Conservation (phyloP, 306 rosid genomes). For the Styphnolobium japonicum region DNA sequence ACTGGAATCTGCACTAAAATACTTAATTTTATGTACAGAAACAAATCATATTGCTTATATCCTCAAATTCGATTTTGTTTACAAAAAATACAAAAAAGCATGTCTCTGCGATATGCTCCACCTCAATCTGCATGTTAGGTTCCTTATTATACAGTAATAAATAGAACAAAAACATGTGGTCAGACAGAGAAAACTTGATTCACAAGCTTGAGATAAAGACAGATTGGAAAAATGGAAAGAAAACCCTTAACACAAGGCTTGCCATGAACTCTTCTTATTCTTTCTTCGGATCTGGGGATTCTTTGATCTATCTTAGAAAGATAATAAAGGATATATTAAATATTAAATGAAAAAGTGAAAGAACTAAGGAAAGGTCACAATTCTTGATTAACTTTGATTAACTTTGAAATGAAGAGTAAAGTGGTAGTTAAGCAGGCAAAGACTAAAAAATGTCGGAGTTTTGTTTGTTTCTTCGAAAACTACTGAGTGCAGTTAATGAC, state of each 20-base stretch:
- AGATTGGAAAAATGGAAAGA: constrained; percentile 35
- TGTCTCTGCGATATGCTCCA: constrained; percentile 12
- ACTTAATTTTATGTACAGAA: neutral
- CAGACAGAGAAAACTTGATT: constrained; percentile 23
- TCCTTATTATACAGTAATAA: neutral
- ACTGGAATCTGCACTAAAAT: constrained; percentile 7
- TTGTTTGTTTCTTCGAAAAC: constrained; percentile 9
- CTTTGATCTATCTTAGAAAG: neutral
- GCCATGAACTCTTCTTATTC: constrained; percentile 24
- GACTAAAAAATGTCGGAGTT: constrained; percentile 38
- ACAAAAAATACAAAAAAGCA: neutral
- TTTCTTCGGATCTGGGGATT: constrained; percentile 30
- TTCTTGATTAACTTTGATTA: constrained; percentile 16
- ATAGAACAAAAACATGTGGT: neutral
- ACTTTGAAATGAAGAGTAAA: constrained; percentile 43
- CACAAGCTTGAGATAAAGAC: constrained; percentile 35
- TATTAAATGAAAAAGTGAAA: constrained; percentile 24
- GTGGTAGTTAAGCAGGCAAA: constrained; percentile 39
- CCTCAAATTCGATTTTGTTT: neutral
- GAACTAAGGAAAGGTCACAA: constrained; percentile 5
- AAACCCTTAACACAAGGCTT: constrained; percentile 23
- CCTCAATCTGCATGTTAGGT: constrained; percentile 14
- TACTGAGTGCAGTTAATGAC: neutral
- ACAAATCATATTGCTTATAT: constrained; percentile 7
- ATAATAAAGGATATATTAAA: neutral